Conservation (phyloP, 2,329 filamentous ascomycete species). For the Exutisphaerella laricina region DNA sequence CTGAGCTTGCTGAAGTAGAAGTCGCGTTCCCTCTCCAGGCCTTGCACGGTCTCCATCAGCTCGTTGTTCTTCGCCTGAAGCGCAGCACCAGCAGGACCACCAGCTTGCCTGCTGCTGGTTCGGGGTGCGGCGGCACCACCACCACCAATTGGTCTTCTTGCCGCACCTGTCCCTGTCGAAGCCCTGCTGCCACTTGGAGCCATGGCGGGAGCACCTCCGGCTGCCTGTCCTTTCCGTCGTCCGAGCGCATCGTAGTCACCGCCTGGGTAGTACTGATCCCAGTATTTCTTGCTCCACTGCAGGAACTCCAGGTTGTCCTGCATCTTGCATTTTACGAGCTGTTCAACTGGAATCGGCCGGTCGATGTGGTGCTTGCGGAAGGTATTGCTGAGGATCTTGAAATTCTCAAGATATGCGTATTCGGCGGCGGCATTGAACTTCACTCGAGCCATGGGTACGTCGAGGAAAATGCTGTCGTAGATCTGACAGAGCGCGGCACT, state of each 20-base stretch:
- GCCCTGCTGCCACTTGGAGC: slow-evolving; percentile 14
- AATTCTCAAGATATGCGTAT: slow-evolving; percentile 97
- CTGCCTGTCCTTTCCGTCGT: slow-evolving; percentile 68
- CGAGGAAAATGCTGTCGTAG: slow-evolving; percentile 96
- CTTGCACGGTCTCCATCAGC: slow-evolving; percentile 91
- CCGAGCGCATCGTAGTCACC: slow-evolving; percentile 91
- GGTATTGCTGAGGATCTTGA: slow-evolving; percentile 88
- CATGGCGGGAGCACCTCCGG: slow-evolving; percentile 43
- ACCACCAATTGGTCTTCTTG: slow-evolving; percentile 38
- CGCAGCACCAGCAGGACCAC: slow-evolving; percentile 57
- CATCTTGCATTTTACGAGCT: slow-evolving; percentile 97
- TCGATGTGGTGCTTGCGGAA: slow-evolving; percentile 86
- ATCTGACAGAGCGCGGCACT: slow-evolving; percentile 95
- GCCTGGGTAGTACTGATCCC: slow-evolving; percentile 97
- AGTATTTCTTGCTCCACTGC: slow-evolving; percentile 94
- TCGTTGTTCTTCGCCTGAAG: slow-evolving; percentile 80
- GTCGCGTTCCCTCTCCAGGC: slow-evolving; percentile 90
- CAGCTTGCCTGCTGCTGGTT: slow-evolving; percentile 41
- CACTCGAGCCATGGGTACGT: slow-evolving; percentile 90
- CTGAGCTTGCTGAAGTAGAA: slow-evolving; percentile 99
- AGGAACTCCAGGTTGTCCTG: slow-evolving; percentile 99
- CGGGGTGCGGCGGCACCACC: slow-evolving; percentile 51
- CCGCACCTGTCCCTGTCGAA: slow-evolving; percentile 49
- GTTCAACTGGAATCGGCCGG: slow-evolving; percentile 80
- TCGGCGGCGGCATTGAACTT: slow-evolving; percentile 98